Evolutionary conservation across 345 rosid genomes (phyloP).

Genomic region (Salix viminalis): DNA sequence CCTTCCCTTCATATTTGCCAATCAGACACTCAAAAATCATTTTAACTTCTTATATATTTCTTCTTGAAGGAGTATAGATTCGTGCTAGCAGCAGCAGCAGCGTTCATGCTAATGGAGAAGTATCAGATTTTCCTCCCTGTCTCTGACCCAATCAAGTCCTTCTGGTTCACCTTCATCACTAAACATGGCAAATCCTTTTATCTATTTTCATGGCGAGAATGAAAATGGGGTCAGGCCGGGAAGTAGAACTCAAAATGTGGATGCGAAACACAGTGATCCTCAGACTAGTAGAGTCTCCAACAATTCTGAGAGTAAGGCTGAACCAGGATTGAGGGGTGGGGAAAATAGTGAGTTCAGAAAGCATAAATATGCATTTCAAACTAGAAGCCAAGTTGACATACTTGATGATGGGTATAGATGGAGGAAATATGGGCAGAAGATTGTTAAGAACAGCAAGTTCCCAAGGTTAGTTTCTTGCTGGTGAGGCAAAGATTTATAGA

Average conservation of each 20-base stretch:
- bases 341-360: slow-evolving; percentile 15
- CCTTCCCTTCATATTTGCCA: not conserved
- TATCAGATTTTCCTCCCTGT: slow-evolving; percentile 14
- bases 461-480: slow-evolving; percentile 30
- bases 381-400: slow-evolving; percentile 43
- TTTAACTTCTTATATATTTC: not conserved
- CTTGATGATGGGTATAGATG: slow-evolving; percentile 53
- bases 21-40: not conserved
- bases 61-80: not conserved
- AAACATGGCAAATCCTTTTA: not conserved
- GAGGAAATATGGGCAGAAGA: slow-evolving; percentile 51
- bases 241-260: not conserved
- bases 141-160: not conserved
- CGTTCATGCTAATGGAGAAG: slow-evolving; percentile 15
- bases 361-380: slow-evolving; percentile 45
- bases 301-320: slow-evolving; percentile 1
- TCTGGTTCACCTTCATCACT: slow-evolving; percentile 21
- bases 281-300: slow-evolving; percentile 13
- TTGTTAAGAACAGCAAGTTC: slow-evolving; percentile 34
- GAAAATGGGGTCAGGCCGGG: slow-evolving; percentile 4
- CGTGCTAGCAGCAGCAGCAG: not conserved
- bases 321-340: slow-evolving; percentile 15
- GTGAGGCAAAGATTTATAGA: not conserved
- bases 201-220: not conserved
- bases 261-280: not conserved